Evolutionary conservation across 2,329 filamentous ascomycete genomes (phyloP), one percentile per base, ranked within the genome.

Genomic region (Exophiala oligosperma): DNA sequence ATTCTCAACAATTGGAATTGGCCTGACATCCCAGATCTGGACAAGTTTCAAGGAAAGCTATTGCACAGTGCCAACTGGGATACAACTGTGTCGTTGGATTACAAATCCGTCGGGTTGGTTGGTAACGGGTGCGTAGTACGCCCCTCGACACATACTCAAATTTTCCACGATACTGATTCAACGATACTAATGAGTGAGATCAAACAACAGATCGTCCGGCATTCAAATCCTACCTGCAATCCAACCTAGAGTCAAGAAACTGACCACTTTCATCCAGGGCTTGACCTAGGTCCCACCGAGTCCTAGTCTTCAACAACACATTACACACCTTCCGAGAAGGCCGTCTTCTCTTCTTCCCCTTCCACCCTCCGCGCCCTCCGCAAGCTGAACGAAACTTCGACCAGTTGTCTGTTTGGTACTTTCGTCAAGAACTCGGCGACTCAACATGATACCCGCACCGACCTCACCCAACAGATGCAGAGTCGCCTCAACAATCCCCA

Each of bases 1-100:
- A 81, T 85, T 63, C 70, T 85, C 35, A 85, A 86, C 64, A 70
- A 77, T 37, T 83, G 82, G 0, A 70, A 72, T 63, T 61, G 73
- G 74, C 47, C 72, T 54, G 28, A 59, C 1, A 69, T 71, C 38
- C 52, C 58, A 2, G 69, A 68, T 4, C 52, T 71, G 14, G 40
- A 62, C 4, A 46, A 49, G 1, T 71, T 69, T 52, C 62, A 66
- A 29, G 69, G 69, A 4, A 64, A 68, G 17, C 48, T 67, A 4
- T 44, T 67, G 3, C 70, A 72, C 54, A 68, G 65, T 5, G 69
- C 68, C 2, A 54, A 52, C 14, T 72, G 69, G 71, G 65, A 73
- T 38, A 67, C 72, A 23, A 63, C 50, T 2, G 69, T 70, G 28
- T 69, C 73, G 52, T 56, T 63, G 14, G 52, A 9, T 3, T 57